phyloP scores from a whole-genome alignment of 177 flowering plant genomes.

The Vitis hybrid region DNA sequence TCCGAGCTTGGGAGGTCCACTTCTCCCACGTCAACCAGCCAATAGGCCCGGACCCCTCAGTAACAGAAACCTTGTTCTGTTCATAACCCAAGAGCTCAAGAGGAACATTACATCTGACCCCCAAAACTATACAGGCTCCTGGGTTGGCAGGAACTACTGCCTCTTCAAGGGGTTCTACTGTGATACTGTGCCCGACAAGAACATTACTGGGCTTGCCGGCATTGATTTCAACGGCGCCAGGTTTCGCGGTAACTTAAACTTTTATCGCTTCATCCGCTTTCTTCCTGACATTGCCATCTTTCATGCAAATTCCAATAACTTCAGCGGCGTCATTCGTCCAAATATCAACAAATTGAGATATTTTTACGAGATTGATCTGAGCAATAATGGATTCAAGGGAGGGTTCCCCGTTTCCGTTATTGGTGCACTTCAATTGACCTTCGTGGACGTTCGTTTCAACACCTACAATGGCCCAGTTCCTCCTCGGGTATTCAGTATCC shows the following conservation, averaged over 20 bases:
- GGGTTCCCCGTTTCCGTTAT: constrained; percentile 32
- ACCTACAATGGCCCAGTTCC: constrained; percentile 30
- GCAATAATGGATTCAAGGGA: constrained; percentile 43
- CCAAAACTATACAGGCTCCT: constrained; percentile 17
- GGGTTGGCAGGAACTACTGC: constrained; percentile 36
- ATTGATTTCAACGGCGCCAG: constrained; percentile 26
- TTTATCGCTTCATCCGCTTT: constrained; percentile 20
- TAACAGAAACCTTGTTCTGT: not conserved
- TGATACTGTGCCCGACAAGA: constrained; percentile 19
- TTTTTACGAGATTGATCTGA: constrained; percentile 46
- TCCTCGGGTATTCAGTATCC: constrained; percentile 19
- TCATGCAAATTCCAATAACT: constrained; percentile 48
- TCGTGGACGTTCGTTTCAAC: constrained; percentile 49
- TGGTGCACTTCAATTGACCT: constrained; percentile 19
- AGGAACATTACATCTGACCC: constrained; percentile 30
- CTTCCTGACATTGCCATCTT: constrained; percentile 33
- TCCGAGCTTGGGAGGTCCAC: not conserved
- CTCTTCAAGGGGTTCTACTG: constrained; percentile 36
- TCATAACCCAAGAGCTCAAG: constrained; percentile 20
- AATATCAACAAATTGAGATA: constrained; percentile 19
- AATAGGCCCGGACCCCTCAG: constrained; percentile 4
- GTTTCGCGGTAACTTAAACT: constrained; percentile 5
- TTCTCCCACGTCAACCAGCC: not conserved
- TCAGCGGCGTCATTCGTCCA: constrained; percentile 21
- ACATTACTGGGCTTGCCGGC: constrained; percentile 12